Base-by-base conservation (phyloP, 2,329 filamentous ascomycete species). In the Clonostachys rosea region DNA sequence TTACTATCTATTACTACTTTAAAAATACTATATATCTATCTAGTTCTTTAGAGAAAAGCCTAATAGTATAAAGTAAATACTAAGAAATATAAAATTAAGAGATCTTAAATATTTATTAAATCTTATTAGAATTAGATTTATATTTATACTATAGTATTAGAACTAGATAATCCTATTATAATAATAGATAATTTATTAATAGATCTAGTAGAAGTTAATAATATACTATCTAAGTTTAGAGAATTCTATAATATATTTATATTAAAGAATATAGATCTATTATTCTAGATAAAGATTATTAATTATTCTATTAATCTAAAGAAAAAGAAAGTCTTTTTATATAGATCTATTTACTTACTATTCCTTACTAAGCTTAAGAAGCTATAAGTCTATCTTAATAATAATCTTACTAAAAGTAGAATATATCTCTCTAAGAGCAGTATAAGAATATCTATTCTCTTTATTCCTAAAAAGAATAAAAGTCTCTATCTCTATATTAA, bases 1-100 rank as follows among this genome's bases (percentile, higher is more conserved):
- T 42, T 46, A 36, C 6, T 41, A 44, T 13, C 30, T 51, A 40
- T 39, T 41, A 46, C 41, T 37, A 47, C 44, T 47, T n/a, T 8
- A 40, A 16, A 37, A 42, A 16, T 39, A 36, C 33, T 34, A 20
- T 41, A 17, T 44, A 13, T 20, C 17, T 9, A 34, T 45, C 24
- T 36, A 42, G 43, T 17, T 20, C 18, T 39, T 42, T 18, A 18
- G 43, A 16, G 34, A 45, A 34, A 41, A 46, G 39, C 46, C 12
- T 20, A 34, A 42, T 46, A 4, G 17, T 34, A 17, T 42, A 33
- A 17, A 36, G 42, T 41, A 18, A 34, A 13, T 35, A 34, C n/a
- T 47, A 44, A 37, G 16, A 34, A 33, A 20, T 45, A 17, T 36
- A 33, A 14, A 45, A 45, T 16, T 16, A 33, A 34, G 14, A 16